A percentile compares a stretch with the other conserved stretches of the same genome.
These are phyloP conservation scores for Primulina huaijiensis DNA, from an alignment of 257 asterid species.

Conservation along the genomic window DNA sequence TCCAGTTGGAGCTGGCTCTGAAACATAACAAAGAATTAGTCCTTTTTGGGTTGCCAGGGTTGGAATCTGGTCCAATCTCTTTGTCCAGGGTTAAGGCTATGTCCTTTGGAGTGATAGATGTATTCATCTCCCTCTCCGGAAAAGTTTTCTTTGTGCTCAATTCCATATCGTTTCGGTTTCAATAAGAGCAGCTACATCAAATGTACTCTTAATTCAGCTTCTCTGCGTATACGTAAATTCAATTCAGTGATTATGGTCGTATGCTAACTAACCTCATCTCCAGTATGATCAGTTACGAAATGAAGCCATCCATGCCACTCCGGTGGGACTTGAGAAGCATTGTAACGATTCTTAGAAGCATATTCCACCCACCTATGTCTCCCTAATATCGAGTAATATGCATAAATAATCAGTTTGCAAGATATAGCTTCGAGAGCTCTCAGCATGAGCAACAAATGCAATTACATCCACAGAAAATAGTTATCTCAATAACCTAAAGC, in stretches of 20 bases:
- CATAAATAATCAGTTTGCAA: conserved; percentile 14
- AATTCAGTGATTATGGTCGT: background rate
- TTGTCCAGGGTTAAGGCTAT: conserved; percentile 85
- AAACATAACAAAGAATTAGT: conserved; percentile 26
- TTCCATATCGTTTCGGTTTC: conserved; percentile 86
- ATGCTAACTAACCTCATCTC: conserved; percentile 69
- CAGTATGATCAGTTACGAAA: conserved; percentile 83
- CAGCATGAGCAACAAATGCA: background rate
- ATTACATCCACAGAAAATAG: background rate
- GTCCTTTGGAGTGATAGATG: conserved; percentile 97
- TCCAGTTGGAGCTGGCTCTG: conserved; percentile 15
- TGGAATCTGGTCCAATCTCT: conserved; percentile 96
- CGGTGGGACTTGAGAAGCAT: conserved; percentile 96
- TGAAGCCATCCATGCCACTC: conserved; percentile 99
- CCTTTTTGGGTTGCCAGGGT: conserved; percentile 80
- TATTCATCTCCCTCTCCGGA: conserved; percentile 97
- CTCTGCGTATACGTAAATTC: conserved; percentile 6
- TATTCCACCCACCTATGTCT: conserved; percentile 99
- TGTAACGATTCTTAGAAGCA: conserved; percentile 88
- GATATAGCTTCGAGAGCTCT: conserved; percentile 8
- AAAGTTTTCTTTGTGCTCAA: conserved; percentile 88
- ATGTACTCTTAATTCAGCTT: conserved; percentile 25
- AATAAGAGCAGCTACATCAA: conserved; percentile 72
- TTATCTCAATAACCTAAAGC: background rate
- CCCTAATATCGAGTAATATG: conserved; percentile 41